These are phyloP conservation scores for Collybiopsis confluens DNA, from an alignment of 768 basidiomycete species.

Conservation along the genomic window DNA sequence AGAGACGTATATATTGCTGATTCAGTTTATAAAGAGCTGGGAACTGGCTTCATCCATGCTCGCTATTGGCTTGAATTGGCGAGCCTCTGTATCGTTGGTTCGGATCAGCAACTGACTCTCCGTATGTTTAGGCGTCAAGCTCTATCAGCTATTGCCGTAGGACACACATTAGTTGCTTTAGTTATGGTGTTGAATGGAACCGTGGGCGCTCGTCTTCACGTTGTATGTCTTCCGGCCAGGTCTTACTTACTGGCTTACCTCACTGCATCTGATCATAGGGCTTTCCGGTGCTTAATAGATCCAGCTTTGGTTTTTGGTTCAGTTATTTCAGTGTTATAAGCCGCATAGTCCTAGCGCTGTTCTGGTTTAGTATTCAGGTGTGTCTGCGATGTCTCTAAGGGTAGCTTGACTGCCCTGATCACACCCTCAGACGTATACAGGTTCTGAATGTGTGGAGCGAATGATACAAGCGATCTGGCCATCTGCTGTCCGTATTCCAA, in stretches of 20 bases:
- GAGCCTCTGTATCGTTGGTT: conserved; percentile 7
- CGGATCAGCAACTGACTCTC: background rate
- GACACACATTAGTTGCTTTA: conserved; percentile 66
- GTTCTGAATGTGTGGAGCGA: conserved; percentile 75
- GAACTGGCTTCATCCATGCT: conserved; percentile 73
- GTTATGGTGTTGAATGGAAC: conserved; percentile 79
- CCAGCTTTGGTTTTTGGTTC: conserved; percentile 87
- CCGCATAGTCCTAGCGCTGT: conserved; percentile 69
- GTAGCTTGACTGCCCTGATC: too few relatives aligned
- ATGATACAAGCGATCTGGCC: conserved; percentile 88
- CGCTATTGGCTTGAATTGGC: conserved; percentile 72
- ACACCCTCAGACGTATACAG: conserved; percentile 50
- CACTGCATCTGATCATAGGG: background rate
- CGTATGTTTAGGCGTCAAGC: conserved; percentile 55
- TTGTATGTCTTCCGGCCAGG: conserved; percentile 37
- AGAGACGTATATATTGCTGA: conserved; percentile 19
- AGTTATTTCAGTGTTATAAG: conserved; percentile 84
- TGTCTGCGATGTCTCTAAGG: too few relatives aligned
- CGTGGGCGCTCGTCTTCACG: conserved; percentile 70
- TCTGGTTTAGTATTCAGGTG: conserved; percentile 79
- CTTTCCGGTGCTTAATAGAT: conserved; percentile 65
- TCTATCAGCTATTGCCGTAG: conserved; percentile 64
- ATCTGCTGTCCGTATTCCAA: conserved; percentile 57
- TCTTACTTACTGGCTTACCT: conserved; percentile 30
- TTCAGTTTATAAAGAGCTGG: conserved; percentile 28